Conservation (phyloP, 2,329 filamentous ascomycete species). For the Penicillium sumatraense region DNA sequence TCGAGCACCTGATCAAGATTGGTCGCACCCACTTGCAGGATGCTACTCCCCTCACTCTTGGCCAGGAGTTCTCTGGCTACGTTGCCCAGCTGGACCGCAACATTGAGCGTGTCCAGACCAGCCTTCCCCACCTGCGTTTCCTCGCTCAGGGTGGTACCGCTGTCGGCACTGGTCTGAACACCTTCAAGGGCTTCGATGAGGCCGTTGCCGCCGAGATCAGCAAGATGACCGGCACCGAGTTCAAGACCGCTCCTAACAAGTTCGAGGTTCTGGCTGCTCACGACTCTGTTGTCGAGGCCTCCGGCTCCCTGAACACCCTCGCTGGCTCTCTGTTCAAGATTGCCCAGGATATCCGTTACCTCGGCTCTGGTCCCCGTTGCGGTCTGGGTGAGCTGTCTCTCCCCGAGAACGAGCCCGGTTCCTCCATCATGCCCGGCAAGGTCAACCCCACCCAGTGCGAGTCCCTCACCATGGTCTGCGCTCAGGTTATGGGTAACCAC, state of each 20-base stretch:
- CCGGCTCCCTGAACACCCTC: slow-evolving; percentile 90
- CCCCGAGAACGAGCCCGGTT: slow-evolving; percentile 97
- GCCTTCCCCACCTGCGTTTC: slow-evolving; percentile 80
- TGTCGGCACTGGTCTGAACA: slow-evolving; percentile 97
- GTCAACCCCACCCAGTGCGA: slow-evolving; percentile 99
- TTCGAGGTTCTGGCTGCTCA: slow-evolving; percentile 96
- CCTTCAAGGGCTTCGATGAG: slow-evolving; percentile 93
- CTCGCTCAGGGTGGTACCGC: slow-evolving; percentile 96
- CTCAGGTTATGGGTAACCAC: slow-evolving; percentile 98
- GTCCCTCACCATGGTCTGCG: slow-evolving; percentile 95
- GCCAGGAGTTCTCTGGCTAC: slow-evolving; percentile 97
- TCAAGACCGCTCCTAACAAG: slow-evolving; percentile 98
- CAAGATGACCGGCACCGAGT: slow-evolving; percentile 90
- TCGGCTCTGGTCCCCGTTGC: slow-evolving; percentile 93
- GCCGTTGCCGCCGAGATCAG: slow-evolving; percentile 87
- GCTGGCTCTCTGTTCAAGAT: slow-evolving; percentile 95
- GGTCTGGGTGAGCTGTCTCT: slow-evolving; percentile 91
- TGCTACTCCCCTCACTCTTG: slow-evolving; percentile 91
- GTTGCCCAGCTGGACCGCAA: slow-evolving; percentile 91
- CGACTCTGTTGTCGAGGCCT: slow-evolving; percentile 93
- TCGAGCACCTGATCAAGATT: slow-evolving; percentile 98
- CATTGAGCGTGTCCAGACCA: slow-evolving; percentile 81
- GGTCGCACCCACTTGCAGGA: slow-evolving; percentile 97
- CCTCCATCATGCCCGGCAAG: slow-evolving; percentile 99
- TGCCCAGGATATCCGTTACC: slow-evolving; percentile 95